phyloP scores from a whole-genome alignment of 352 stramenopile genomes.

The Phytophthora hybrid region DNA sequence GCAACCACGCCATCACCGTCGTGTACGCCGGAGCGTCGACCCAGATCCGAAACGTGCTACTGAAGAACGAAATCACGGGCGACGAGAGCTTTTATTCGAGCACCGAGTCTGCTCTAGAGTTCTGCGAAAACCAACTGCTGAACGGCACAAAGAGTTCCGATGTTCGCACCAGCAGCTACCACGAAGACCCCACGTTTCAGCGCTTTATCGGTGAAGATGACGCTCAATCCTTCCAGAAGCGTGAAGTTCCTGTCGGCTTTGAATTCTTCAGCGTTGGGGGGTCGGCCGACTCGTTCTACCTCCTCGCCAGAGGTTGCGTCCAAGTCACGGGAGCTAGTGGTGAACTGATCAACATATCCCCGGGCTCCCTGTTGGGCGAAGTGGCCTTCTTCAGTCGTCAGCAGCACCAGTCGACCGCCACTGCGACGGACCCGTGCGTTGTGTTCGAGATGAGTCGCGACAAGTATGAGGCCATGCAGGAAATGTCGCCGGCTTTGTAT shows the following conservation, averaged over 20 bases:
- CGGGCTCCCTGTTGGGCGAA: slow-evolving; percentile 77
- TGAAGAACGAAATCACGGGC: slow-evolving; percentile 70
- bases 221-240: slow-evolving; percentile 58
- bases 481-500: slow-evolving; percentile 52
- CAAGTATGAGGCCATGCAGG: slow-evolving; percentile 64
- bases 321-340: slow-evolving; percentile 48
- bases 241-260: slow-evolving; percentile 51
- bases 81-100: slow-evolving; percentile 62
- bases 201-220: slow-evolving; percentile 75
- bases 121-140: slow-evolving; percentile 72
- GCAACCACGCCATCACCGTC: slow-evolving; percentile 65
- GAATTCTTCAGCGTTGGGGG: slow-evolving; percentile 70
- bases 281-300: slow-evolving; percentile 63
- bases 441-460: slow-evolving; percentile 70
- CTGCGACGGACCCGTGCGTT: slow-evolving; percentile 47
- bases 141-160: neutral
- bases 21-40: slow-evolving; percentile 58
- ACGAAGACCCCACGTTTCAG: slow-evolving; percentile 57
- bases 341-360: slow-evolving; percentile 44
- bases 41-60: slow-evolving; percentile 49
- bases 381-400: slow-evolving; percentile 81
- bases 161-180: slow-evolving; percentile 19
- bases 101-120: slow-evolving; percentile 69
- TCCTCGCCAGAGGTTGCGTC: slow-evolving; percentile 65
- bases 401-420: slow-evolving; percentile 52